Base-by-base conservation (phyloP, 495 filamentous ascomycete species). In the Endocarpon pusillum region DNA sequence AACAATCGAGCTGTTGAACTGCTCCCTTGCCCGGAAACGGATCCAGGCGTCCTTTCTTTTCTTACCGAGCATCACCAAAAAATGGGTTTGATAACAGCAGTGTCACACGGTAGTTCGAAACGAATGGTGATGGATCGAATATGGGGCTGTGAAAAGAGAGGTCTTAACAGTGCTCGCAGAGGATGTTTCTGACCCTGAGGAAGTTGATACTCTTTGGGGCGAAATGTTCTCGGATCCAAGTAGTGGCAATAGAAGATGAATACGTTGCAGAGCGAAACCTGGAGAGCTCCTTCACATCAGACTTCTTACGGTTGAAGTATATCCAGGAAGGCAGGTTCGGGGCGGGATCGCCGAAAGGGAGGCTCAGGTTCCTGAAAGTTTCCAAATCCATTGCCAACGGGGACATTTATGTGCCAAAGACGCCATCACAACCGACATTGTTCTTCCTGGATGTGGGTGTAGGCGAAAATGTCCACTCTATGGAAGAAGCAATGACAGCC, bases 101-200 rank as follows among this genome's bases (percentile, higher is more conserved):
- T 58, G 4, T 60, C 61, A 2, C 40, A 45, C 17, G 54, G 51
- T 32, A 54, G 68, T 37, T 61, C 57, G 1, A 64, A 55, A 1
- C 65, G 66, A 1, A 59, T 69, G 34, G 59, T 70, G 9, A 56
- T 66, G 46, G 64, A 66, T 26, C 60, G 66, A 0, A 42, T 70
- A 3, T 70, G 64, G 62, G 64, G 66, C 66, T 3, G 49, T 71
- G 37, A 69, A 73, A 43, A 55, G 66, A 3, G 67, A 71, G 38
- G 55, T 54, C 11, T 35, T 73, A 16, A 46, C 43, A 12, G 61
- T 73, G 9, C 48, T 74, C 3, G 44, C 56, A 2, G 65, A 71
- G 18, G 65, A 58, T 0, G 65, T 71, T 10, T 52, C 46, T 21
- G 43, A 46, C 3, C 58, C 68, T 0, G 44, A 47, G 10, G 59